Evolutionary conservation across 129 eudicot genomes (phyloP).

Genomic region (Arctium lappa): DNA sequence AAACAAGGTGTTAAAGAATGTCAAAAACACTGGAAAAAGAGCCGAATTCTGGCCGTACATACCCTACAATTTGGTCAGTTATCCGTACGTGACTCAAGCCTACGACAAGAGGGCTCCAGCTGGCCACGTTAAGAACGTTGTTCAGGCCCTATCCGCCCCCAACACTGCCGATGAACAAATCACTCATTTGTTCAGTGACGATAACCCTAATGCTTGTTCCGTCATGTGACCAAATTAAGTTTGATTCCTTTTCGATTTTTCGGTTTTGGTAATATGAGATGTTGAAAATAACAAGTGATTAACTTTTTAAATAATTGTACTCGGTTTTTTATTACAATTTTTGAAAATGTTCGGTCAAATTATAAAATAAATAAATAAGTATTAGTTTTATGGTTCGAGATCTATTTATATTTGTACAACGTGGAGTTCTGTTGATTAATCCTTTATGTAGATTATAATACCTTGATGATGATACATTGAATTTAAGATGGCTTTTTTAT

Average conservation of each 20-base stretch:
- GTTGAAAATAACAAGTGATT: background rate
- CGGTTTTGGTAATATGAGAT: conserved; percentile 9
- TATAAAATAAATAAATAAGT: background rate
- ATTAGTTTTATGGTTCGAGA: no score
- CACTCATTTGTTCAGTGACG: conserved; percentile 70
- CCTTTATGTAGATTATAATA: no score
- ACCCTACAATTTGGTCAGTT: conserved; percentile 62
- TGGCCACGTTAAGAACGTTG: conserved; percentile 66
- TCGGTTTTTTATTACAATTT: background rate
- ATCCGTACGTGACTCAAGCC: conserved; percentile 56
- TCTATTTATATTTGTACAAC: no score
- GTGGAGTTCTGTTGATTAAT: no score
- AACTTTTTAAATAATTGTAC: background rate
- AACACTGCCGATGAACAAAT: conserved; percentile 59
- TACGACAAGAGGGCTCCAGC: conserved; percentile 97
- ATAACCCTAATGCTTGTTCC: conserved; percentile 85
- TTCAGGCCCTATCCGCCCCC: conserved; percentile 43
- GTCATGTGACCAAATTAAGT: conserved; percentile 53
- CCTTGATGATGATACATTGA: no score
- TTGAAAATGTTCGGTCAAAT: background rate
- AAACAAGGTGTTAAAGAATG: conserved; percentile 67
- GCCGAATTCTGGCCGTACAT: conserved; percentile 94
- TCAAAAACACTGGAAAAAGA: conserved; percentile 79
- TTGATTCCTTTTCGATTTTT: background rate
- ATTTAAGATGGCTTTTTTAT: no score